phyloP scores from a whole-genome alignment of 2,329 filamentous ascomycete genomes.

The Cordyceps fumosorosea region DNA sequence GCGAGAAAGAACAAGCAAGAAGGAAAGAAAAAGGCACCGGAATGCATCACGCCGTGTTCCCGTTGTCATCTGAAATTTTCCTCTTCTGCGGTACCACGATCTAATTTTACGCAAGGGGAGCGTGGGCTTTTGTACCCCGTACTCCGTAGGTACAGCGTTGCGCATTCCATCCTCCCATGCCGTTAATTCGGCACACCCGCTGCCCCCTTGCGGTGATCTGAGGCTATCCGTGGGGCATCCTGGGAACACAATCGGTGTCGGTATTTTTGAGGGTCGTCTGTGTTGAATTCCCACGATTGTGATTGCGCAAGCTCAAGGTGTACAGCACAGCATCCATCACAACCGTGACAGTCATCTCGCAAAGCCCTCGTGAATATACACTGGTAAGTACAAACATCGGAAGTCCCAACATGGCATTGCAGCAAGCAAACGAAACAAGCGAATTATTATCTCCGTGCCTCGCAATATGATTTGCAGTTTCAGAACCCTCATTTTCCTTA shows the following conservation, averaged over 20 bases:
- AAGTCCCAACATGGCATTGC: too few relatives aligned
- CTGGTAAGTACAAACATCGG: not conserved
- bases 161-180: too few relatives aligned
- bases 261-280: not conserved
- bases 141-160: not conserved
- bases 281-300: not conserved
- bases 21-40: too few relatives aligned
- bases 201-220: not conserved
- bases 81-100: not conserved
- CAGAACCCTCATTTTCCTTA: not conserved
- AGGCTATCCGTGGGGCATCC: not conserved
- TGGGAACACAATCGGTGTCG: not conserved
- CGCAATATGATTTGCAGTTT: not conserved
- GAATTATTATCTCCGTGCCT: not conserved
- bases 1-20: not conserved
- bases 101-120: not conserved
- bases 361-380: not conserved
- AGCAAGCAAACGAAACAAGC: not conserved
- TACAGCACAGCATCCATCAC: not conserved
- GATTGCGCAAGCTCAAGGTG: too few relatives aligned
- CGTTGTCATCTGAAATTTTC: not conserved
- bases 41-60: not conserved
- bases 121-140: too few relatives aligned
- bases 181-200: not conserved
- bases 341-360: not conserved